phyloP scores from a whole-genome alignment of 2,329 filamentous ascomycete genomes.

The Chrysoporthe austroafricana region DNA sequence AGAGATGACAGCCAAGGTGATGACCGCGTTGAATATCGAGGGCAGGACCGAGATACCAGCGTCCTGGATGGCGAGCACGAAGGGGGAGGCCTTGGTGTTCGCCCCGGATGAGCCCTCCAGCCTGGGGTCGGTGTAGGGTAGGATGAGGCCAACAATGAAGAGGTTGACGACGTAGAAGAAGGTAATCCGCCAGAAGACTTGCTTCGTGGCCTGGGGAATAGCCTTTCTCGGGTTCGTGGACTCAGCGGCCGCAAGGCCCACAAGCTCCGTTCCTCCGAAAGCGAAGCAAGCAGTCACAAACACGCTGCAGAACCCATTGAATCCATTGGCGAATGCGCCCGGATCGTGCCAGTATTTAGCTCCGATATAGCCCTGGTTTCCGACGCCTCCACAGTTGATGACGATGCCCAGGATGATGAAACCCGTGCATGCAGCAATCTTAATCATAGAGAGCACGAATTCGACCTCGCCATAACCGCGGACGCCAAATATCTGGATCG shows the following conservation, averaged over 20 bases:
- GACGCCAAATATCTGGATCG: conserved; percentile 60
- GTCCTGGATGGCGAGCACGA: conserved; percentile 55
- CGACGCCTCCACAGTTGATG: conserved; percentile 61
- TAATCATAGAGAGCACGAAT: conserved; percentile 60
- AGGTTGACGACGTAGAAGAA: conserved; percentile 58
- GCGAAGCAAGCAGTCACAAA: conserved; percentile 57
- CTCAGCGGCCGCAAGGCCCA: conserved; percentile 57
- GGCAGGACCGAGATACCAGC: conserved; percentile 54
- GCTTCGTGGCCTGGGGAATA: conserved; percentile 55
- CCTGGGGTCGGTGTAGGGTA: conserved; percentile 46
- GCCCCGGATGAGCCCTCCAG: conserved; percentile 44
- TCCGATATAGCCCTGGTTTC: conserved; percentile 61
- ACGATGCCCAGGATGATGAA: conserved; percentile 69
- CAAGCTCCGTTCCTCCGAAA: conserved; percentile 56
- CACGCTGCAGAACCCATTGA: conserved; percentile 54
- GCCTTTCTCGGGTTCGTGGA: conserved; percentile 51
- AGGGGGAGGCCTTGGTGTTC: conserved; percentile 53
- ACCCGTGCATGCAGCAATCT: conserved; percentile 60
- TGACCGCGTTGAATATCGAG: conserved; percentile 59
- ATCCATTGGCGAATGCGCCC: conserved; percentile 54
- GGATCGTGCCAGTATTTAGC: conserved; percentile 63
- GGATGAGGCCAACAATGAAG: conserved; percentile 55
- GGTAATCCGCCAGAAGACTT: conserved; percentile 58
- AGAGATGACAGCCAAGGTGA: conserved; percentile 54
- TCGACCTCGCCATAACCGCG: conserved; percentile 64